Evolutionary conservation across 352 stramenopile genomes (phyloP).

Genomic region (Phytophthora pistaciae): DNA sequence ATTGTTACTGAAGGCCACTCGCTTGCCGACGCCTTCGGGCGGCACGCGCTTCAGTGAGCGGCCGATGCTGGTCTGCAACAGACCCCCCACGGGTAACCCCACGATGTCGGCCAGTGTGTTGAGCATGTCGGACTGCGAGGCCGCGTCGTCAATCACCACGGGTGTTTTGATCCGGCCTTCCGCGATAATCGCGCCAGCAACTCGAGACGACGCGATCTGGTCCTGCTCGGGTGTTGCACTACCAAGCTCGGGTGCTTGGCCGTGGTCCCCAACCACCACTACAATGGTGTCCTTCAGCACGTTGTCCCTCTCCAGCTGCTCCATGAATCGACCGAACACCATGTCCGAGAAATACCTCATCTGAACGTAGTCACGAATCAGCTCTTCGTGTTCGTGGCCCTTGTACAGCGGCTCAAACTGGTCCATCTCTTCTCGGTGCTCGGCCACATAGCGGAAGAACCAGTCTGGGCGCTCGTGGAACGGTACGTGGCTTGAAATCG

Average conservation of each 20-base stretch:
- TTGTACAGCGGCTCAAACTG: conserved; percentile 58
- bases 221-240: conserved; percentile 58
- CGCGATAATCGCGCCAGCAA: conserved; percentile 65
- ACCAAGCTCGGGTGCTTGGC: conserved; percentile 59
- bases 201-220: conserved; percentile 51
- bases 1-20: conserved; percentile 64
- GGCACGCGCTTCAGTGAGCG: conserved; percentile 67
- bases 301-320: conserved; percentile 53
- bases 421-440: conserved; percentile 40
- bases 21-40: conserved; percentile 32
- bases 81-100: conserved; percentile 50
- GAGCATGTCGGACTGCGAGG: conserved; percentile 65
- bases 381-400: conserved; percentile 47
- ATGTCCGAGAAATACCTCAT: conserved; percentile 77
- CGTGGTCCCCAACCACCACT: conserved; percentile 70
- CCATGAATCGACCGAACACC: conserved; percentile 67
- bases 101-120: conserved; percentile 81
- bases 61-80: conserved; percentile 66
- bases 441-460: conserved; percentile 52
- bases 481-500: conserved; percentile 76
- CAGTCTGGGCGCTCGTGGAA: conserved; percentile 72
- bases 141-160: conserved; percentile 50
- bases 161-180: conserved; percentile 55
- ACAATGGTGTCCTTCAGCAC: conserved; percentile 79
- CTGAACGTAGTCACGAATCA: conserved; percentile 68